Conservation (phyloP, 176 grass and related monocot genomes). For the Hordeum marinum region DNA sequence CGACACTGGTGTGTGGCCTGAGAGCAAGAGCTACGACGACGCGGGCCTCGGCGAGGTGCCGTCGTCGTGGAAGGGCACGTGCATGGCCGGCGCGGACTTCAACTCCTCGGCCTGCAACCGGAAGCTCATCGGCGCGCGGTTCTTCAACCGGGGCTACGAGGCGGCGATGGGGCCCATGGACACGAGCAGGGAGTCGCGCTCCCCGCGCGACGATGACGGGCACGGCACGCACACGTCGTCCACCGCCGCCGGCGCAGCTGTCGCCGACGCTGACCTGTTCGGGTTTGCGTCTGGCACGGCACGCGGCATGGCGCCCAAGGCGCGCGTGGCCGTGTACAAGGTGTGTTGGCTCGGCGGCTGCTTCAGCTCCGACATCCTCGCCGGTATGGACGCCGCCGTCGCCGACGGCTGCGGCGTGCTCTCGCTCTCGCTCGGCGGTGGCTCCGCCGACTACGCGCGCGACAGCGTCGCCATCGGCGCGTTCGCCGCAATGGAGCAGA, state of each 20-base stretch:
- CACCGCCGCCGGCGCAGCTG: slow-evolving; percentile 49
- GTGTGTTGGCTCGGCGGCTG: slow-evolving; percentile 92
- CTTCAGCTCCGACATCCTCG: slow-evolving; percentile 93
- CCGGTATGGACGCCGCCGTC: slow-evolving; percentile 72
- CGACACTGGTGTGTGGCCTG: slow-evolving; percentile 84
- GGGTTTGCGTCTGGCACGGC: slow-evolving; percentile 80
- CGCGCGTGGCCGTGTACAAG: slow-evolving; percentile 80
- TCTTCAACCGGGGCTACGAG: slow-evolving; percentile 74
- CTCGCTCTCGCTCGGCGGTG: slow-evolving; percentile 82
- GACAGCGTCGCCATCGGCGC: slow-evolving; percentile 88
- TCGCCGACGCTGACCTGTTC: slow-evolving; percentile 50
- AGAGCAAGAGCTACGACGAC: slow-evolving; percentile 83
- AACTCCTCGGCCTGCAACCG: slow-evolving; percentile 62
- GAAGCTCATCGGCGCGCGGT: slow-evolving; percentile 80
- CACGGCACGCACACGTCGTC: slow-evolving; percentile 88
- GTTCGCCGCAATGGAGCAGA: slow-evolving; percentile 74
- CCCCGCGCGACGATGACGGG: slow-evolving; percentile 73
- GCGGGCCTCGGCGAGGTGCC: slow-evolving; percentile 51
- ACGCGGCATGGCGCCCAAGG: slow-evolving; percentile 68
- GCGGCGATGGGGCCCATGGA: slow-evolving; percentile 76
- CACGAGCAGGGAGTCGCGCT: slow-evolving; percentile 47
- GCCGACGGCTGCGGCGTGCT: slow-evolving; percentile 78
- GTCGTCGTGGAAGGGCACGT: slow-evolving; percentile 60
- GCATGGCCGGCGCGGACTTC: slow-evolving; percentile 42
- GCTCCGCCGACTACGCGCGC: slow-evolving; percentile 59